Evolutionary conservation across 2,329 filamentous ascomycete genomes (phyloP), one percentile per base, ranked within the genome.

Genomic region (Nemania abortiva): DNA sequence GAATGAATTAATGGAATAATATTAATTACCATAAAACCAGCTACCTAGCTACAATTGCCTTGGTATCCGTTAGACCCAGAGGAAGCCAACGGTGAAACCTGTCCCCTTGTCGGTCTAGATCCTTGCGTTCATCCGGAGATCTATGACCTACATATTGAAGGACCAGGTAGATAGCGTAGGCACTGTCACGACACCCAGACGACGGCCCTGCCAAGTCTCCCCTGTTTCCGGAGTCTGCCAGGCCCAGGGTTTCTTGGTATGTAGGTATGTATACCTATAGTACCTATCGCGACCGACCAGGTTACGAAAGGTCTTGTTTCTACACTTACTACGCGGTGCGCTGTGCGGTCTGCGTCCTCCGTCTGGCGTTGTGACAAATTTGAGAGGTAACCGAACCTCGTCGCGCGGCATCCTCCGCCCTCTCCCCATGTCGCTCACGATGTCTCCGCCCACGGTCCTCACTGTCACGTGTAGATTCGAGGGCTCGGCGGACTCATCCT

Each of bases 51-150:
- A n/a, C n/a, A n/a, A n/a, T n/a, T n/a, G n/a, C n/a, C 34, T 59
- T 42, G 3, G 18, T 55, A 47, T 22, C 45, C 45, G 49, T 52
- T 52, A 29, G 22, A 2, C n/a, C 27, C 27, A 34, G 5, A 34
- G n/a, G 54, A 24, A 34, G 47, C 57, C 34, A 42, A 54, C 58
- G 29, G 42, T 65, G 53, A 65, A 63, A 67, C 59, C 37, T 20
- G 11, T 52, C 31, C 61, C 68, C 56, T 49, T 45, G 49, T 54
- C 31, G 52, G 60, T 37, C 65, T 31, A 45, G 29, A 68, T 68
- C 68, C 68, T 68, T 68, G 62, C 54, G 68, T 50, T 52, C 24
- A 65, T 70, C 68, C 59, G 52, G 61, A 68, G 65, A 70, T 70
- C 65, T 39, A 68, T 68, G 61, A 68, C 65, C 61, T 68, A 64